phyloP scores from a whole-genome alignment of 2,329 filamentous ascomycete genomes.

The Venturia effusa region DNA sequence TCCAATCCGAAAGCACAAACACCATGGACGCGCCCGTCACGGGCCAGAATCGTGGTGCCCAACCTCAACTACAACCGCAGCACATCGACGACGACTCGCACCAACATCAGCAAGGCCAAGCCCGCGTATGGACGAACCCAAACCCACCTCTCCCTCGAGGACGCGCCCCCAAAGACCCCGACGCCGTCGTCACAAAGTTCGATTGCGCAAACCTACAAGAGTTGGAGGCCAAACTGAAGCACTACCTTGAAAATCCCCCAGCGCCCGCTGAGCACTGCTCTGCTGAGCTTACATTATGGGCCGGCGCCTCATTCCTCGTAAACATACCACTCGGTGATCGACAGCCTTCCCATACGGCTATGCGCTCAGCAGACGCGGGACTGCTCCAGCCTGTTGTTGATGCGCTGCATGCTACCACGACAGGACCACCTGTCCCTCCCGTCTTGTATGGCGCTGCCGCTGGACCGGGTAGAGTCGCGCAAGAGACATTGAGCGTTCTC shows the following conservation, averaged over 20 bases:
- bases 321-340: not conserved
- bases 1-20: not conserved
- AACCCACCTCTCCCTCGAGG: conserved; percentile 22
- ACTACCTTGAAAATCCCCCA: conserved; percentile 23
- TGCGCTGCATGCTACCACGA: not conserved
- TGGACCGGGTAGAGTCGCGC: conserved; percentile 13
- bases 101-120: not conserved
- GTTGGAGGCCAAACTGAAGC: conserved; percentile 25
- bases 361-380: not conserved
- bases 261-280: conserved; percentile 27
- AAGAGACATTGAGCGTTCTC: conserved; percentile 19
- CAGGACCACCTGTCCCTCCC: not conserved
- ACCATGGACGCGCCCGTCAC: not conserved
- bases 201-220: conserved; percentile 23
- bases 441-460: not conserved
- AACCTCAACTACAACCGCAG: not conserved
- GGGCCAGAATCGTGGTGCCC: not conserved
- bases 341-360: not conserved
- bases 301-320: conserved; percentile 25
- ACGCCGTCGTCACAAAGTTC: conserved; percentile 23
- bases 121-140: conserved; percentile 12
- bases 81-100: not conserved
- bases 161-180: conserved; percentile 27
- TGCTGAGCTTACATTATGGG: conserved; percentile 28
- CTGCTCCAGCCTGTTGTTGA: conserved; percentile 9